Evolutionary conservation across 2,329 filamentous ascomycete genomes (phyloP), one percentile per base, ranked within the genome.

Genomic region (Fonsecaea multimorphosa): DNA sequence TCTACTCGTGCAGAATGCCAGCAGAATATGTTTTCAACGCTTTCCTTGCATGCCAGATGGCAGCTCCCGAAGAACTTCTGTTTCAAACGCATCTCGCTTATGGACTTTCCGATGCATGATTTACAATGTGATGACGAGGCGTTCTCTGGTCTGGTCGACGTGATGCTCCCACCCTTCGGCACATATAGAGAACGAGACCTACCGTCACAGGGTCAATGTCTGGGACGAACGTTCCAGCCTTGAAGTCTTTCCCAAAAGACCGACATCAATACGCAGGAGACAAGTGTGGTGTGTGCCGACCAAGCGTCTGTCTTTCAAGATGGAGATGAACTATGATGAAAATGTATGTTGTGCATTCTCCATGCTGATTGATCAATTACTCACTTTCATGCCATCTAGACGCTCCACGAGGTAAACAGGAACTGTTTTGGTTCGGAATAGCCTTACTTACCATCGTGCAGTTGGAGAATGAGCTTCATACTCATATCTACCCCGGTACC

Each of bases 401-500:
- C 55, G 36, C 55, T 58, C 38, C 55, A 49, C 38, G 19, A 46
- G 55, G 55, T 58, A 46, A n/a, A 24, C 12, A 46, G 19, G 9
- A 16, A 29, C 12, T 24, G 2, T 36, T 36, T 16, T 27, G 22
- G 6, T 3, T 16, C 4, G 22, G 6, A 46, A 46, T 31, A n/a
- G 19, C 22, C 19, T n/a, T 46, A n/a, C 55, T 58, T 31, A 58
- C n/a, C 38, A 46, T 7, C 5, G 27, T 24, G 24, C 55, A 58
- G 55, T 24, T 58, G 55, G 55, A 58, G 55, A 32, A 58, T 14
- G 51, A 56, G 76, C 79, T 86, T 61, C 77, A 83, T 60, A 78
- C 78, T 32, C 82, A 84, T 66, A 82, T 87, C 58, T 74, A 85
- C 36, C 84, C 84, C 2, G 84, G 84, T 19, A 87, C 85, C 3